A percentile compares a stretch with the other conserved stretches of the same genome.
These are phyloP conservation scores for Lactarius deliciosus DNA, from an alignment of 768 basidiomycete species.

Conservation along the genomic window DNA sequence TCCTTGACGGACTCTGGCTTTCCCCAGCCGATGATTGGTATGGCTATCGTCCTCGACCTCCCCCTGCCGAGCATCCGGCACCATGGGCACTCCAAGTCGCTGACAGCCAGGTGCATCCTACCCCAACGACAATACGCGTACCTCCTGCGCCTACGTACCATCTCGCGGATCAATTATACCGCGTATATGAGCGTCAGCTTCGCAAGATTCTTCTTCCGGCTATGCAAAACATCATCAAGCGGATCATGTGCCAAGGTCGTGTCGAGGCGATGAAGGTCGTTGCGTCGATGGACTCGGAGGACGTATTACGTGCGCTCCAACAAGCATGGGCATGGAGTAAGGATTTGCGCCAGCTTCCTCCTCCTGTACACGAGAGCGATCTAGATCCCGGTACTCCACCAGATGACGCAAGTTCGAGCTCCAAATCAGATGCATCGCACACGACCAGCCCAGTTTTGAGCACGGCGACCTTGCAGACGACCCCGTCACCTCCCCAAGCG, in stretches of 20 bases:
- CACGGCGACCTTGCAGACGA: constrained; percentile 73
- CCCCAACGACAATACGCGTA: constrained; percentile 45
- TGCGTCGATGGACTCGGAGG: constrained; percentile 56
- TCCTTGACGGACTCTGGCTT: constrained; percentile 75
- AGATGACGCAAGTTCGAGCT: constrained; percentile 50
- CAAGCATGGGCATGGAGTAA: constrained; percentile 70
- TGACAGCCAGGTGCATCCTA: constrained; percentile 45
- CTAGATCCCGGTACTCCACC: constrained; percentile 31
- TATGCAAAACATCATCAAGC: constrained; percentile 67
- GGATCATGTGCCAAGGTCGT: constrained; percentile 61
- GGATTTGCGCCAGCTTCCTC: constrained; percentile 52
- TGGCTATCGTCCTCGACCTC: constrained; percentile 35
- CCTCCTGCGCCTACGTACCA: constrained; percentile 58
- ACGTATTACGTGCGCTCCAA: constrained; percentile 55
- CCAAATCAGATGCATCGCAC: constrained; percentile 54
- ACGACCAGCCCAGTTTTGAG: constrained; percentile 72
- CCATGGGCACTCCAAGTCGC: constrained; percentile 52
- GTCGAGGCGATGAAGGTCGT: constrained; percentile 58
- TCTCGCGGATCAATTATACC: constrained; percentile 65
- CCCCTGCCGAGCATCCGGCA: constrained; percentile 49
- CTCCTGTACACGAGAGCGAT: constrained; percentile 12
- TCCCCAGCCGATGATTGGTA: constrained; percentile 74
- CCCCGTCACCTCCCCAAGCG: constrained; percentile 68
- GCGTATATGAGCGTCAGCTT: constrained; percentile 58
- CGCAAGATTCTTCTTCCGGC: constrained; percentile 60